These are phyloP conservation scores for Marasmius fiardii DNA, from an alignment of 1,284 basidiomycete species.

Conservation along the genomic window DNA sequence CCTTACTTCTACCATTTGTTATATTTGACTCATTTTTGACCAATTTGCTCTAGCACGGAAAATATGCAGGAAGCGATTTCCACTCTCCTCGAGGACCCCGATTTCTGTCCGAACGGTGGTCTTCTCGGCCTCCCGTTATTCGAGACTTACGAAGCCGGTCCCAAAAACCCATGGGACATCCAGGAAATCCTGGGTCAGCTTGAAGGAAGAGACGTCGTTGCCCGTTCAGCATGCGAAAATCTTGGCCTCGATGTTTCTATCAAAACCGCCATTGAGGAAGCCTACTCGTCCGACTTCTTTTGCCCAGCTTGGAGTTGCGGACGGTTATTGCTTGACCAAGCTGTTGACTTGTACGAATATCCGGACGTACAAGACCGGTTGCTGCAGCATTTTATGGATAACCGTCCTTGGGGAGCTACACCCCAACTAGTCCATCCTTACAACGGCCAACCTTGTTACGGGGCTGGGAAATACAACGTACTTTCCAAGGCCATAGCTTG, in stretches of 20 bases:
- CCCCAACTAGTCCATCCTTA: too few relatives aligned
- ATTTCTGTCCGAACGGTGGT: slow-evolving; percentile 20
- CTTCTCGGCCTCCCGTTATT: slow-evolving; percentile 30
- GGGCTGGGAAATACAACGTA: not conserved
- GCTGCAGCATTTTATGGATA: too few relatives aligned
- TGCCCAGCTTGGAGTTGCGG: too few relatives aligned
- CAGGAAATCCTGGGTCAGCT: not conserved
- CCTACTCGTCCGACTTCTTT: not conserved
- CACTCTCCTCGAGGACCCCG: slow-evolving; percentile 18
- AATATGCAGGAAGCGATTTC: slow-evolving; percentile 17
- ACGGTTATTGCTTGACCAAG: too few relatives aligned
- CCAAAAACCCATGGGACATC: too few relatives aligned
- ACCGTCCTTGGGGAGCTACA: too few relatives aligned
- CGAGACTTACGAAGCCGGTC: slow-evolving; percentile 23
- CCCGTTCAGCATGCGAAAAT: not conserved
- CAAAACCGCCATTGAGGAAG: not conserved
- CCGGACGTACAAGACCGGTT: too few relatives aligned
- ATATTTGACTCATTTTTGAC: too few relatives aligned
- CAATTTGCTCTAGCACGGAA: too few relatives aligned
- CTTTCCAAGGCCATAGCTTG: not conserved
- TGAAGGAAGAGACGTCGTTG: not conserved
- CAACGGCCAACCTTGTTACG: too few relatives aligned
- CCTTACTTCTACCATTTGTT: too few relatives aligned
- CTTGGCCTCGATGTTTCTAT: not conserved
- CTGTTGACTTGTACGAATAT: too few relatives aligned